A percentile compares a stretch with the other conserved stretches of the same genome.
phyloP scores from a whole-genome alignment of 129 eudicot genomes.

The Escallonia herrerae region DNA sequence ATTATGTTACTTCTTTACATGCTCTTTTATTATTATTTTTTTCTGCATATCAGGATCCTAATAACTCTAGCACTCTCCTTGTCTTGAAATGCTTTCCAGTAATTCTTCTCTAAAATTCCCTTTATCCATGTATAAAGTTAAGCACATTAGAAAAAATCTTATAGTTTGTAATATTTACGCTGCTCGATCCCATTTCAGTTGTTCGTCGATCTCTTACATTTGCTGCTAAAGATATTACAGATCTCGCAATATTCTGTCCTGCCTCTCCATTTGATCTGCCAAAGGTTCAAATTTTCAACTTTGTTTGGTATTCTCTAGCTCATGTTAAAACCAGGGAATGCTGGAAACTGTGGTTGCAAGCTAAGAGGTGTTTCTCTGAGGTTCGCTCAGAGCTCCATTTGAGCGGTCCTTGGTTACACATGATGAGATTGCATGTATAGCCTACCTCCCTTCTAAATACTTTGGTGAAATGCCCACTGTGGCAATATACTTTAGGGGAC shows the following conservation, averaged over 20 bases:
- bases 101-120: no score
- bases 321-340: conserved; percentile 35
- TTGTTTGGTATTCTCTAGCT: conserved; percentile 16
- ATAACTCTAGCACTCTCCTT: no score
- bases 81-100: no score
- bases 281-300: conserved; percentile 6
- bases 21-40: no score
- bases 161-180: no score
- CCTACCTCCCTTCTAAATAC: not conserved
- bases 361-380: conserved; percentile 18
- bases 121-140: not conserved
- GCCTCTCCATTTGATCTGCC: not conserved
- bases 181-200: conserved; percentile 6
- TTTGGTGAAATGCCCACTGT: conserved; percentile 11
- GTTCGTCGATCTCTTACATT: not conserved
- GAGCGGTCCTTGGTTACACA: conserved; percentile 21
- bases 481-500: conserved; percentile 8
- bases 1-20: no score
- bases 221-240: not conserved
- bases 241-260: not conserved
- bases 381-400: conserved; percentile 14
- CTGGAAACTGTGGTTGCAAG: conserved; percentile 52
- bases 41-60: no score
- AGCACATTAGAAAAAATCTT: no score
- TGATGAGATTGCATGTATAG: conserved; percentile 20